These are phyloP conservation scores for Pythium plurisporium DNA, from an alignment of 352 stramenopile species.

Conservation along the genomic window DNA sequence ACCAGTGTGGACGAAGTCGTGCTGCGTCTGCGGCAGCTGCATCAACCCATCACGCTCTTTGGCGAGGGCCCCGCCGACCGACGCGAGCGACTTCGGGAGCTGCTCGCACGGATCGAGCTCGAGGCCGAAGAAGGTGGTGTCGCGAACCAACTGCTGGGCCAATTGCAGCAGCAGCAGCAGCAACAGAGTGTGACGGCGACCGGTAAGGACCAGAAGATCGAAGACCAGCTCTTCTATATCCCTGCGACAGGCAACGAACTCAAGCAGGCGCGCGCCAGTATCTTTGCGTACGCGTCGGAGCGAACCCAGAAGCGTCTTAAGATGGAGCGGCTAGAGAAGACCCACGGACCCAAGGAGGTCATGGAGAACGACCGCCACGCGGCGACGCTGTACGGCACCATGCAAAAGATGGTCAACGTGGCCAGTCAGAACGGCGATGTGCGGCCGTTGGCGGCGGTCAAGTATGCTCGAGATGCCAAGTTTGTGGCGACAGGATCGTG, in stretches of 20 bases:
- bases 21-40: constrained; percentile 81
- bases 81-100: constrained; percentile 89
- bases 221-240: constrained; percentile 86
- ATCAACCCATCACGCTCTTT: constrained; percentile 94
- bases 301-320: constrained; percentile 56
- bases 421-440: constrained; percentile 95
- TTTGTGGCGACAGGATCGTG: constrained; percentile 89
- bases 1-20: constrained; percentile 92
- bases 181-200: constrained; percentile 9
- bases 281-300: constrained; percentile 78
- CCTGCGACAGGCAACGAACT: constrained; percentile 72
- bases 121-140: constrained; percentile 64
- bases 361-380: constrained; percentile 64
- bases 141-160: constrained; percentile 49
- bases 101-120: constrained; percentile 79
- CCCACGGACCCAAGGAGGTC: constrained; percentile 30
- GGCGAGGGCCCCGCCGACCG: constrained; percentile 94
- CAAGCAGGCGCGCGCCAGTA: constrained; percentile 72
- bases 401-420: constrained; percentile 77
- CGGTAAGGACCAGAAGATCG: constrained; percentile 22
- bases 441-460: constrained; percentile 79
- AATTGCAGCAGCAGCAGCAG: constrained; percentile 20
- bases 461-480: constrained; percentile 55
- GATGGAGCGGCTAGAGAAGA: constrained; percentile 42
- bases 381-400: constrained; percentile 73